Evolutionary conservation across 1,284 basidiomycete genomes (phyloP).

Genomic region (Ganoderma multipileum): DNA sequence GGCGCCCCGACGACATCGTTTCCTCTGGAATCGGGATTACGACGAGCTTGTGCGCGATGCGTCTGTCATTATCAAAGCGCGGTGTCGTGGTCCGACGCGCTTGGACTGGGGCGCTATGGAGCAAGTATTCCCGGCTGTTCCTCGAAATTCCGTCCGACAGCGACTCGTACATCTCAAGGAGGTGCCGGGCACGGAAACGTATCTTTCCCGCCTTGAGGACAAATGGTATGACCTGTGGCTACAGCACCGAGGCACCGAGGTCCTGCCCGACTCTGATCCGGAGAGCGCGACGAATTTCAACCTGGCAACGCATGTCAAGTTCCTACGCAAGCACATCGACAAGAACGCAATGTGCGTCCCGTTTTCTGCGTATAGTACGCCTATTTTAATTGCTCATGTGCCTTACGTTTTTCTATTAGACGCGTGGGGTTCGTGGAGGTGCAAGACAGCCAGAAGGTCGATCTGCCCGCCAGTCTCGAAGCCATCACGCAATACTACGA

Average conservation of each 20-base stretch:
- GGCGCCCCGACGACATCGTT: constrained; percentile 56
- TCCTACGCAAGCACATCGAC: constrained; percentile 82
- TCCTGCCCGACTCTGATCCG: constrained; percentile 77
- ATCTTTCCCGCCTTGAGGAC: constrained; percentile 81
- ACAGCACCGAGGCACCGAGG: constrained; percentile 68
- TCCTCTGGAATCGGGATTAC: constrained; percentile 85
- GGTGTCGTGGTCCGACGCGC: constrained; percentile 66
- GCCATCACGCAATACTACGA: constrained; percentile 55
- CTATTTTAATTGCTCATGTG: background rate
- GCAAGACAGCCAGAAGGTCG: constrained; percentile 42
- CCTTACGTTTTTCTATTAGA: constrained; percentile 42
- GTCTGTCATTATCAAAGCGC: constrained; percentile 81
- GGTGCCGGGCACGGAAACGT: constrained; percentile 72
- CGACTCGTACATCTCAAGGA: constrained; percentile 66
- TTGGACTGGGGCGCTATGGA: constrained; percentile 76
- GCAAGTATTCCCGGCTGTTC: constrained; percentile 80
- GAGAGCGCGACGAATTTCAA: constrained; percentile 78
- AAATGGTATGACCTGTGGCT: constrained; percentile 83
- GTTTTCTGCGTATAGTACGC: background rate
- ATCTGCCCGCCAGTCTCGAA: constrained; percentile 56
- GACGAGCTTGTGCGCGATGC: constrained; percentile 89
- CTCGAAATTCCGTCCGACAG: constrained; percentile 71
- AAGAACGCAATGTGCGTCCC: constrained; percentile 81
- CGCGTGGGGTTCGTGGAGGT: constrained; percentile 63
- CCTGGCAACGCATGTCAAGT: constrained; percentile 77